phyloP scores from a whole-genome alignment of 179 eudicot species.

The Heliamphora pulchella region DNA sequence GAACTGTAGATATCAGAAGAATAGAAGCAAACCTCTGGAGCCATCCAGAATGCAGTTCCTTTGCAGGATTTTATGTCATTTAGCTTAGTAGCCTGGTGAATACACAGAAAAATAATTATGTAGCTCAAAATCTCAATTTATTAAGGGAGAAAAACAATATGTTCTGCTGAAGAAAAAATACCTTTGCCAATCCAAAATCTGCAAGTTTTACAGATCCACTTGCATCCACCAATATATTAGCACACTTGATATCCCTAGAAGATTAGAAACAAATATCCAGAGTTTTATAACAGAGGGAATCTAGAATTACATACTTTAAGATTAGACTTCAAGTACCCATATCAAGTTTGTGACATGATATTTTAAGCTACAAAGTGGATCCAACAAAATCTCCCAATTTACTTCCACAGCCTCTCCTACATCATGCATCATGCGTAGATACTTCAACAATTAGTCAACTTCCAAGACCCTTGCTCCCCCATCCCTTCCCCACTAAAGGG shows the following conservation, averaged over 20 bases:
- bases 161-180: slow-evolving; percentile 22
- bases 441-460: background rate
- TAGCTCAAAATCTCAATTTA: slow-evolving; percentile 12
- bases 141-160: background rate
- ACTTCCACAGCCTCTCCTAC: background rate
- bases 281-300: slow-evolving; percentile 14
- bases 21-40: slow-evolving; percentile 78
- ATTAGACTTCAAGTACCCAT: background rate
- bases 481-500: background rate
- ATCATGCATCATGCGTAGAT: background rate
- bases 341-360: background rate
- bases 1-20: background rate
- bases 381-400: background rate
- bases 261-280: background rate
- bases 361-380: background rate
- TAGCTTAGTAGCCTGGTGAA: slow-evolving; percentile 61
- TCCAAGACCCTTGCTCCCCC: background rate
- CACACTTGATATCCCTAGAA: slow-evolving; percentile 87
- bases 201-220: slow-evolving; percentile 86
- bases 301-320: background rate
- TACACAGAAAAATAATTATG: slow-evolving; percentile 1
- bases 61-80: slow-evolving; percentile 83
- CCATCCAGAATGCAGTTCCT: slow-evolving; percentile 94
- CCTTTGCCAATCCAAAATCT: slow-evolving; percentile 97
- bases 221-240: slow-evolving; percentile 76